Evolutionary conservation across 2,329 filamentous ascomycete species (phyloP).

Genomic region (Cladosporium halotolerans): DNA sequence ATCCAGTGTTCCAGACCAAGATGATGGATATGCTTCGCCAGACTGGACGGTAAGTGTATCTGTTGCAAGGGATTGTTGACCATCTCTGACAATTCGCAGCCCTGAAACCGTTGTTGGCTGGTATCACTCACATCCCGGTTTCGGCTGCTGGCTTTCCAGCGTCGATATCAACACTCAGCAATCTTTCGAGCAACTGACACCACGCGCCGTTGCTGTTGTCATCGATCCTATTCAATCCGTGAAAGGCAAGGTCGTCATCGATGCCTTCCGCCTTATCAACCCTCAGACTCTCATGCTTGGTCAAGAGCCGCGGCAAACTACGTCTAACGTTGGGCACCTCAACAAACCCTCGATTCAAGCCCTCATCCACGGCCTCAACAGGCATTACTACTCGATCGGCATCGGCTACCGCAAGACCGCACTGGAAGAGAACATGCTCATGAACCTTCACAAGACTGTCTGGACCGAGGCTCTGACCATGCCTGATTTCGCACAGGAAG

Average conservation of each 20-base stretch:
- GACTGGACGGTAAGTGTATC: slow-evolving; percentile 70
- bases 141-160: slow-evolving; percentile 97
- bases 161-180: slow-evolving; percentile 99
- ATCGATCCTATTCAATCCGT: slow-evolving; percentile 98
- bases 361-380: slow-evolving; percentile 93
- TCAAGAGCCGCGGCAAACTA: slow-evolving; percentile 94
- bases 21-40: slow-evolving; percentile 99
- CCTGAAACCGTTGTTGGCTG: slow-evolving; percentile 96
- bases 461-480: slow-evolving; percentile 98
- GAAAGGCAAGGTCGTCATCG: slow-evolving; percentile 98
- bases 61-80: slow-evolving; percentile 4
- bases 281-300: slow-evolving; percentile 96
- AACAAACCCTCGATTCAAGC: slow-evolving; percentile 99
- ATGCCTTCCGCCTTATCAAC: slow-evolving; percentile 97
- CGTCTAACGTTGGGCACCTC: slow-evolving; percentile 92
- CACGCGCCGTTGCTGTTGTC: slow-evolving; percentile 92
- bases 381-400: slow-evolving; percentile 98
- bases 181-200: slow-evolving; percentile 98
- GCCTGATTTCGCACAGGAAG: slow-evolving; percentile 87
- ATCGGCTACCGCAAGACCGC: slow-evolving; percentile 97
- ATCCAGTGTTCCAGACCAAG: slow-evolving; percentile 98
- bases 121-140: slow-evolving; percentile 99
- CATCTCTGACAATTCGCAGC: slow-evolving; percentile 40
- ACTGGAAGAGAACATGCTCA: slow-evolving; percentile 98
- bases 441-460: slow-evolving; percentile 99